Percentiles rank a stretch among this genome's conserved stretches.
phyloP scores from a whole-genome alignment of 2,329 filamentous ascomycete species.

The Pseudocercospora fijiensis region DNA sequence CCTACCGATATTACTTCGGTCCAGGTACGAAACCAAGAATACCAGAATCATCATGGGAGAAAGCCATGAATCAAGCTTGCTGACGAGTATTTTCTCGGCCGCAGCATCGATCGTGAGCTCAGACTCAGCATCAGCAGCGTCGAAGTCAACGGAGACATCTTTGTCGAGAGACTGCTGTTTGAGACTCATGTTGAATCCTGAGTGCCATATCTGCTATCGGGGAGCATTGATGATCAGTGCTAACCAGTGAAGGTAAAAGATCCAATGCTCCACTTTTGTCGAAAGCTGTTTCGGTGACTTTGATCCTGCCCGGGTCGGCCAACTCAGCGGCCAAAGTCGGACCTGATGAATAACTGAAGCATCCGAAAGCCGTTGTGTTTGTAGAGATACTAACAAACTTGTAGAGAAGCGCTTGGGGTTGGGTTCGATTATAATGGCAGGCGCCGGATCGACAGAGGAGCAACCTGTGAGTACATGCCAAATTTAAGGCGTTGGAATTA shows the following conservation, averaged over 20 bases:
- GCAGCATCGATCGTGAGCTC: conserved; percentile 43
- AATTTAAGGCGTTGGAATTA: neutral
- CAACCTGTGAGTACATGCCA: neutral
- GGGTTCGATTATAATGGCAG: neutral
- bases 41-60: conserved; percentile 57
- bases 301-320: neutral
- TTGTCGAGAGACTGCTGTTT: neutral
- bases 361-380: no score
- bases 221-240: neutral
- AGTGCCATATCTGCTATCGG: neutral
- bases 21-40: conserved; percentile 57
- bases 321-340: neutral
- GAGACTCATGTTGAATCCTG: neutral
- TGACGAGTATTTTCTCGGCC: conserved; percentile 49
- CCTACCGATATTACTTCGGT: conserved; percentile 50
- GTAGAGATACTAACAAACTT: no score
- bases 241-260: neutral
- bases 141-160: neutral
- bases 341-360: neutral
- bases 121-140: neutral
- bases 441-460: neutral
- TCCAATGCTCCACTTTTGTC: neutral
- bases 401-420: no score
- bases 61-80: conserved; percentile 51
- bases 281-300: neutral